Evolutionary conservation across 208 protist genomes (phyloP).

Genomic region (Trypanosoma conorhini): DNA sequence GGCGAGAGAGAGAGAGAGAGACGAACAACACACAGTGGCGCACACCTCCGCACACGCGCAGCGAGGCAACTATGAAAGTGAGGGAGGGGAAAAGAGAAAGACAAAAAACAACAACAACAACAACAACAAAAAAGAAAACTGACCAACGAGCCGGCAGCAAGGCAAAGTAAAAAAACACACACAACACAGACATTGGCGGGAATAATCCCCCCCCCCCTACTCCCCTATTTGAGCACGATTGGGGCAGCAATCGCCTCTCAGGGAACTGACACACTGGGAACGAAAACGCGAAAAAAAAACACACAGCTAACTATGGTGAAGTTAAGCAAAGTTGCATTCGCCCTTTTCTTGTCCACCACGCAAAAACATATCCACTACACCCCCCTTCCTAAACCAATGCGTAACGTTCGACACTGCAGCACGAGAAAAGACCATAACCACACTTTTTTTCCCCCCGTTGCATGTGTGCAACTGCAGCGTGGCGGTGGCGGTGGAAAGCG

Average conservation of each 20-base stretch:
- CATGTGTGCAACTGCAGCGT: neutral
- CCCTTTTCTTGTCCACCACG: neutral
- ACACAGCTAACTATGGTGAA: no score
- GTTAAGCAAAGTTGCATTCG: neutral
- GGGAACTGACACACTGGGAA: neutral
- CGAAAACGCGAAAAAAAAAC: neutral
- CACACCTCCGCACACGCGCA: neutral
- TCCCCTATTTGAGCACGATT: neutral
- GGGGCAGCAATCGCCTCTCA: neutral
- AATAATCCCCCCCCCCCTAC: neutral
- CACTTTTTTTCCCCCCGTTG: neutral
- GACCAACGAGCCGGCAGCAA: no score
- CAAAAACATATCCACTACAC: neutral
- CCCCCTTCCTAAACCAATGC: neutral
- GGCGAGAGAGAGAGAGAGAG: neutral
- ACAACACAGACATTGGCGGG: neutral
- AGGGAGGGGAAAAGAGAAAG: neutral
- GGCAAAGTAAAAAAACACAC: neutral
- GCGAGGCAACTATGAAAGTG: slow-evolving; percentile 7
- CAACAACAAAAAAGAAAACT: no score
- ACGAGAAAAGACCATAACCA: neutral
- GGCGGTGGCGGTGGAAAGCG: neutral
- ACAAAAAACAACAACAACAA: slow-evolving; percentile 4
- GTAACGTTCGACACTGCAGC: neutral
- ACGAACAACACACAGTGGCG: neutral